Percentiles rank a stretch among this genome's conserved stretches.
Evolutionary conservation across 2,329 filamentous ascomycete genomes (phyloP).

Genomic region (Penicillium paneum): DNA sequence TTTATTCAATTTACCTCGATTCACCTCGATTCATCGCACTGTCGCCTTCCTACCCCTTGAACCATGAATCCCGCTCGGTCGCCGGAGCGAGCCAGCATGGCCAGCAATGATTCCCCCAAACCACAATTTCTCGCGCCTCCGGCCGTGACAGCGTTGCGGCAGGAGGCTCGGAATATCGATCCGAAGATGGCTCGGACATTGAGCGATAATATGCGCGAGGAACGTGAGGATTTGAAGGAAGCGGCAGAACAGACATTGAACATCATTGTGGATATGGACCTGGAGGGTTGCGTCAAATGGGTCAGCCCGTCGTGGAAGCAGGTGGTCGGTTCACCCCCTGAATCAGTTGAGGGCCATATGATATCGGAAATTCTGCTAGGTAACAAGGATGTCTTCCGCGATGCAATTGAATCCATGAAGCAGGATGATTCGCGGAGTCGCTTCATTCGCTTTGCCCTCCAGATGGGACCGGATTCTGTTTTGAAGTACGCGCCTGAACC

Average conservation of each 20-base stretch:
- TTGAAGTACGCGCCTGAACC: conserved; percentile 49
- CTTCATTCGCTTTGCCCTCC: conserved; percentile 76
- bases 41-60: conserved; percentile 1
- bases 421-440: conserved; percentile 91
- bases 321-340: conserved; percentile 75
- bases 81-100: conserved; percentile 36
- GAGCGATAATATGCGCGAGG: conserved; percentile 86
- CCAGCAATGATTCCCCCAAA: conserved; percentile 39
- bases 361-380: conserved; percentile 80
- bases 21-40: not conserved
- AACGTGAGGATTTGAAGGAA: conserved; percentile 89
- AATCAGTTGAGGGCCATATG: conserved; percentile 68
- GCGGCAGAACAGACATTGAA: conserved; percentile 96
- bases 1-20: conserved; percentile 7
- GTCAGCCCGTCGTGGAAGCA: conserved; percentile 95
- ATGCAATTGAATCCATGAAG: conserved; percentile 83
- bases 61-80: conserved; percentile 7
- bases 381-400: conserved; percentile 74
- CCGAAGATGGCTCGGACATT: conserved; percentile 60
- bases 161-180: conserved; percentile 41
- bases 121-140: conserved; percentile 44
- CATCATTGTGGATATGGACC: conserved; percentile 88
- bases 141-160: conserved; percentile 43
- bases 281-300: conserved; percentile 89
- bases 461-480: conserved; percentile 66